These are phyloP conservation scores for Russula sp. DNA, from an alignment of 768 basidiomycete genomes.

Conservation along the genomic window DNA sequence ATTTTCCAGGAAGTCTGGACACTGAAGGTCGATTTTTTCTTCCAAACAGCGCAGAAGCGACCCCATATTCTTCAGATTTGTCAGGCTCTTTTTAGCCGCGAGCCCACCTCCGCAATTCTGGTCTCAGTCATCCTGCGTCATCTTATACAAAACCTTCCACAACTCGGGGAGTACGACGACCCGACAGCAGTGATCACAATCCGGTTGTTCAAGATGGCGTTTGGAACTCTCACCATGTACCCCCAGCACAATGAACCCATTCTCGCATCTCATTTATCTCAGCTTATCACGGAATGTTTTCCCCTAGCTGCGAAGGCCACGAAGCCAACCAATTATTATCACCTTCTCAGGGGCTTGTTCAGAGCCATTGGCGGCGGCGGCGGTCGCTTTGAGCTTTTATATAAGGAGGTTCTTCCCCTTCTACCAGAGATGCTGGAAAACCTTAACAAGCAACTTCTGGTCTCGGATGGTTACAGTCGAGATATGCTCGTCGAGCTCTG, in stretches of 20 bases:
- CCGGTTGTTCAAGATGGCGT: slow-evolving; percentile 93
- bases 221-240: slow-evolving; percentile 75
- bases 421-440: slow-evolving; percentile 97
- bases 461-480: slow-evolving; percentile 74
- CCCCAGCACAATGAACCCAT: slow-evolving; percentile 83
- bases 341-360: slow-evolving; percentile 88
- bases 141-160: slow-evolving; percentile 75
- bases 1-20: slow-evolving; percentile 98
- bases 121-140: slow-evolving; percentile 87
- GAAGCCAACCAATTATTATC: slow-evolving; percentile 90
- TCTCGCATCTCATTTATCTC: slow-evolving; percentile 87
- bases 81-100: slow-evolving; percentile 77
- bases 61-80: slow-evolving; percentile 79
- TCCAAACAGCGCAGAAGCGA: slow-evolving; percentile 72
- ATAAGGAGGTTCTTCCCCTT: slow-evolving; percentile 93
- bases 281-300: slow-evolving; percentile 94
- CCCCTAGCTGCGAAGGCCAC: slow-evolving; percentile 88
- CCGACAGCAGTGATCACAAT: slow-evolving; percentile 79
- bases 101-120: slow-evolving; percentile 72
- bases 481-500: slow-evolving; percentile 98
- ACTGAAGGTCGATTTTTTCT: slow-evolving; percentile 86
- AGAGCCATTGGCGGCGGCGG: slow-evolving; percentile 89
- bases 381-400: slow-evolving; percentile 88
- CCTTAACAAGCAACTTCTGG: slow-evolving; percentile 82
- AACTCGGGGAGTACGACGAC: slow-evolving; percentile 83